phyloP scores from a whole-genome alignment of 257 asterid genomes.

The Misopates orontium region DNA sequence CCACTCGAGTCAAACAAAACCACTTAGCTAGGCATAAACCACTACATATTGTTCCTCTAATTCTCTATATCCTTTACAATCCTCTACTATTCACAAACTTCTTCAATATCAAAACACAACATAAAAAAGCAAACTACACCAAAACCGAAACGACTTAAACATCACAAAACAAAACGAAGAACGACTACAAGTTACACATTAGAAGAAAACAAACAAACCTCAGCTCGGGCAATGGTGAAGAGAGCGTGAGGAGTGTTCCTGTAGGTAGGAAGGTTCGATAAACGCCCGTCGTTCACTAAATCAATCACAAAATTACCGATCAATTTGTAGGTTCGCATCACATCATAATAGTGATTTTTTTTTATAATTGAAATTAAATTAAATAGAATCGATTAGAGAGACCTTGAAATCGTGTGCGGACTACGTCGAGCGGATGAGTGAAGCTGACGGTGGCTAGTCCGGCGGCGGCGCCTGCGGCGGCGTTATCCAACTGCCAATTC shows the following conservation, averaged over 20 bases:
- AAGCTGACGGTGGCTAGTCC: constrained; percentile 84
- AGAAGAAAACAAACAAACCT: constrained; percentile 55
- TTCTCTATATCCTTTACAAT: not conserved
- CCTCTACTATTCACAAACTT: not conserved
- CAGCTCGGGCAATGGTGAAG: constrained; percentile 76
- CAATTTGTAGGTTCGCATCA: not conserved
- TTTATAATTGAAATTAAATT: too few relatives aligned
- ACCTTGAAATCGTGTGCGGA: constrained; percentile 97
- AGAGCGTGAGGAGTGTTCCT: constrained; percentile 89
- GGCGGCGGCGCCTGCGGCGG: constrained; percentile 87
- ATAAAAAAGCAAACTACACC: not conserved
- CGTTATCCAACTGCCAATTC: constrained; percentile 94
- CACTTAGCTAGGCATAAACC: constrained; percentile 1
- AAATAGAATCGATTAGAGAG: not conserved
- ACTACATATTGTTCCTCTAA: not conserved
- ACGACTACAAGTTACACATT: constrained; percentile 14
- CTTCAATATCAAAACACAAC: not conserved
- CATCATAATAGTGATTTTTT: not conserved
- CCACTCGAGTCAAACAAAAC: not conserved
- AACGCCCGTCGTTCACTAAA: constrained; percentile 80
- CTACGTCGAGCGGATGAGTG: constrained; percentile 92
- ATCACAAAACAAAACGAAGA: constrained; percentile 4
- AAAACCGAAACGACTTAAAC: not conserved
- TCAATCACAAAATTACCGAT: too few relatives aligned
- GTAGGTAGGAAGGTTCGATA: constrained; percentile 59